A percentile compares a stretch with the other conserved stretches of the same genome.
Conservation (phyloP, 2,329 filamentous ascomycete genomes). For the Claviceps capensis region DNA sequence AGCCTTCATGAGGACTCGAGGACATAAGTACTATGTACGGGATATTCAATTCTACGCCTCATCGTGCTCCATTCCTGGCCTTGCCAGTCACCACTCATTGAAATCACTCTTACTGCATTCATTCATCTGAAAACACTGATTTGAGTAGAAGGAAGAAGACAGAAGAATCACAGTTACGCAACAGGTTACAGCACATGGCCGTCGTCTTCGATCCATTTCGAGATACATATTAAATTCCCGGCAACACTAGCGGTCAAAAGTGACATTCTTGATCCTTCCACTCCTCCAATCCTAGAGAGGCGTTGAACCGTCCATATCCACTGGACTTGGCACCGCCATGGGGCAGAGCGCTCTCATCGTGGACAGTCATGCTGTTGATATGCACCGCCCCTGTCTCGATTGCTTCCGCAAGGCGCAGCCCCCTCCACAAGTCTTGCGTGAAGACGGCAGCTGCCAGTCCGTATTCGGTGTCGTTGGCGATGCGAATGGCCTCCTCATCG, state of each 20-base stretch:
- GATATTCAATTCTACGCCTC: too few relatives aligned
- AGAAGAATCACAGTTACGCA: too few relatives aligned
- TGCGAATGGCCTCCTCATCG: conserved; percentile 56
- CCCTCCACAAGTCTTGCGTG: conserved; percentile 50
- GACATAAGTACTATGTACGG: too few relatives aligned
- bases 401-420: conserved; percentile 42
- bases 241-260: conserved; percentile 28
- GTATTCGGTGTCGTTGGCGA: conserved; percentile 75
- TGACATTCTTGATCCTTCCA: conserved; percentile 52
- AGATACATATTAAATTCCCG: too few relatives aligned
- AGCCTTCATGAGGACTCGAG: too few relatives aligned
- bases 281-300: conserved; percentile 39
- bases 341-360: conserved; percentile 49
- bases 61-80: too few relatives aligned
- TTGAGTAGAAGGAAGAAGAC: too few relatives aligned
- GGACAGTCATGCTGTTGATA: conserved; percentile 52
- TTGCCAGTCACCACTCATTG: too few relatives aligned
- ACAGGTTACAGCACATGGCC: too few relatives aligned
- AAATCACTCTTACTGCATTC: too few relatives aligned
- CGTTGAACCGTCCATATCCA: conserved; percentile 49
- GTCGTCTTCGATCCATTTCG: too few relatives aligned
- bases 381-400: conserved; percentile 57
- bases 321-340: conserved; percentile 54
- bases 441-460: conserved; percentile 61
- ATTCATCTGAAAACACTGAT: too few relatives aligned